Conservation (phyloP, 2,329 filamentous ascomycete species). For the Magnaporthiopsis rhizophila region DNA sequence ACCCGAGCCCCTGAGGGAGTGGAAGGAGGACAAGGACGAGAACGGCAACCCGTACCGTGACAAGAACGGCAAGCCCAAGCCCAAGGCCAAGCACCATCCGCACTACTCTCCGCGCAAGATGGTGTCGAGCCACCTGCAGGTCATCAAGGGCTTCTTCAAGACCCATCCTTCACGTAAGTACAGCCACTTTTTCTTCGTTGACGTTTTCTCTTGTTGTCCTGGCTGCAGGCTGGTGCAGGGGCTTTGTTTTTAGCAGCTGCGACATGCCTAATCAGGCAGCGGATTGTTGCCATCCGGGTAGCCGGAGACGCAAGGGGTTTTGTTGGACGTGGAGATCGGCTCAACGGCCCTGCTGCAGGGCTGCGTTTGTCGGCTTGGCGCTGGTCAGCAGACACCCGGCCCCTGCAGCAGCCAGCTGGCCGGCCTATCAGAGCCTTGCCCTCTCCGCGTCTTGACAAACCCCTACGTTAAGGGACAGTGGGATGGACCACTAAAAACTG, state of each 20-base stretch:
- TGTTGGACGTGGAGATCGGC: neutral
- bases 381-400: neutral
- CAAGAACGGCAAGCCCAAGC: neutral
- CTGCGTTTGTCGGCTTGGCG: neutral
- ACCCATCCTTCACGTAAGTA: slow-evolving; percentile 55
- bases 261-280: neutral
- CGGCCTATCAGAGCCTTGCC: neutral
- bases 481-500: neutral
- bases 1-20: slow-evolving; percentile 13
- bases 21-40: slow-evolving; percentile 21
- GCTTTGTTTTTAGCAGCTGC: neutral
- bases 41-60: slow-evolving; percentile 21
- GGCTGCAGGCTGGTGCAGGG: neutral
- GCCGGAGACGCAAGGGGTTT: neutral
- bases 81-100: neutral
- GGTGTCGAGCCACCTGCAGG: slow-evolving; percentile 62
- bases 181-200: slow-evolving; percentile 11
- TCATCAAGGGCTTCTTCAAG: slow-evolving; percentile 57
- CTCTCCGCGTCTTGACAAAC: neutral
- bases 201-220: too few species aligned
- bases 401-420: neutral
- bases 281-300: neutral
- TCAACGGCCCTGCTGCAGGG: neutral
- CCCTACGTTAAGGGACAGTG: neutral
- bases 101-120: slow-evolving; percentile 39